Base-by-base conservation (phyloP, 768 basidiomycete species). In the Tephrocybe sp. region DNA sequence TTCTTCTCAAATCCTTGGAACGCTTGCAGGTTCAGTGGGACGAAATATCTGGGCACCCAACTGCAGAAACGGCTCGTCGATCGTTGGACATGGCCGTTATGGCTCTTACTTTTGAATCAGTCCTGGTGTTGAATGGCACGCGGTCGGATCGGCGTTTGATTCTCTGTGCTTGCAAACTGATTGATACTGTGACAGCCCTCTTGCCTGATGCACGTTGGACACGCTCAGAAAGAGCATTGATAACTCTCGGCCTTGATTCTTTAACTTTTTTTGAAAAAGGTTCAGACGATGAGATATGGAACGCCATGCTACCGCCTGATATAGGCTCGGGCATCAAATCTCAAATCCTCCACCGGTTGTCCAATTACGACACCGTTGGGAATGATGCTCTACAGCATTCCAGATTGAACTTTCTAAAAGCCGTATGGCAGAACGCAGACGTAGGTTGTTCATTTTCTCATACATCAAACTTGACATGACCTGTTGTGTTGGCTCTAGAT, bases 381-480 rank as follows among this genome's bases (percentile, higher is more conserved):
- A 46, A 50, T 42, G 47, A 45, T 30, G 44, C 43, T 13, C 42
- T 42, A 31, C 45, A 49, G 21, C 52, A 58, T 30, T 44, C 64
- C 34, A 69, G 75, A 49, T 62, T 68, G 15, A 64, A 66, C 32
- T 68, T 92, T 19, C 78, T 87, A 41, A 70, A 72, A 24, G 62
- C 77, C 7, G 64, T 92, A 21, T 92, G 91, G 82, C 80, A 81
- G 51, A 80, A 79, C 51, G 59, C 72, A 36, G 88, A 91, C 57
- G 92, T 92, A n/a, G n/a, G n/a, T 56, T 60, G 81, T 73, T 30
- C 47, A 16, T 36, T 19, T 44, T 12, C 5, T 18, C n/a, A 19
- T 37, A 34, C 36, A 18, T n/a, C n/a, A n/a, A n/a, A 19, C 4
- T 19, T 5, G 9, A 19, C 18, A 19, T 12, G 16, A 18, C 9